Evolutionary conservation across 176 grass and related monocot genomes (phyloP).

Genomic region (Tuctoria greenei): DNA sequence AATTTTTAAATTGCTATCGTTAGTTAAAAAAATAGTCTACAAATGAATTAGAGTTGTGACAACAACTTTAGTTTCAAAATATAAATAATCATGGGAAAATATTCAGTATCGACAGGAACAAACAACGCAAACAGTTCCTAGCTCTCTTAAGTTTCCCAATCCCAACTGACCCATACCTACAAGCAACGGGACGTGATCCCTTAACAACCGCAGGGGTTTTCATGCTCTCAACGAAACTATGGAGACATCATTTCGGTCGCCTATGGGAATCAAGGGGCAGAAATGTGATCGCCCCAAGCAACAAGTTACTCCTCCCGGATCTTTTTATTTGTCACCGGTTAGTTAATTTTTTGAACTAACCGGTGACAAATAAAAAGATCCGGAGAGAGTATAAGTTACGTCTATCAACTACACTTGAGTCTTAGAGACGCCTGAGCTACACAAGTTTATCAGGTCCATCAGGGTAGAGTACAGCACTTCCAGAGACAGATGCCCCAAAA

Average conservation of each 20-base stretch:
- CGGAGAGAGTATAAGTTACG: conserved; percentile 4
- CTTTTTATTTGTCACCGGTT: too few species aligned
- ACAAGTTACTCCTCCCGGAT: too few species aligned
- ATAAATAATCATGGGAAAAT: not conserved
- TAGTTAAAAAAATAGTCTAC: too few species aligned
- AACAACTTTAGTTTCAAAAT: too few species aligned
- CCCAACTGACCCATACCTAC: not conserved
- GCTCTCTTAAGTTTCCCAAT: not conserved
- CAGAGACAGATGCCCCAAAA: conserved; percentile 73
- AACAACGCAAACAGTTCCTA: not conserved
- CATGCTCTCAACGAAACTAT: not conserved
- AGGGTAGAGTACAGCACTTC: conserved; percentile 68
- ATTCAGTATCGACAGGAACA: not conserved
- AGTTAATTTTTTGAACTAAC: too few species aligned
- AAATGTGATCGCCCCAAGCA: not conserved
- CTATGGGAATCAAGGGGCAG: not conserved
- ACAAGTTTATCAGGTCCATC: conserved; percentile 80
- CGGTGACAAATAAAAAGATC: too few species aligned
- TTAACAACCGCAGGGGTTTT: not conserved
- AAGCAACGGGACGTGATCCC: not conserved
- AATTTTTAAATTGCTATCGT: too few species aligned
- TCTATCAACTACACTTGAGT: not conserved
- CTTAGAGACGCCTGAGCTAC: conserved; percentile 51
- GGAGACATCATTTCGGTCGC: not conserved
- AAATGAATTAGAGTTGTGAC: too few species aligned